phyloP scores from a whole-genome alignment of 305 asterid genomes.

The Solanum aculeatissimum region DNA sequence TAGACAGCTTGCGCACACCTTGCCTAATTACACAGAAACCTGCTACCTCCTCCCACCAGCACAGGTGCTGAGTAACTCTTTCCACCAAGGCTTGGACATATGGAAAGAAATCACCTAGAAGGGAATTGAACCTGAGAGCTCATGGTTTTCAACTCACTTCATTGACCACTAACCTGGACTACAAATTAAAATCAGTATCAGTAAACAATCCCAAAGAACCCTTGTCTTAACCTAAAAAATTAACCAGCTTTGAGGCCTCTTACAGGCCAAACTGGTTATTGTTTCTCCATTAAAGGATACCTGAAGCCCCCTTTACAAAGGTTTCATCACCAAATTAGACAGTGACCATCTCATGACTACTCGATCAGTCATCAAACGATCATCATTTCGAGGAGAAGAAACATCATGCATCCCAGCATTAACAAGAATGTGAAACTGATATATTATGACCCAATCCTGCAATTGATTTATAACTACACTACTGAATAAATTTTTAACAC shows the following conservation, averaged over 20 bases:
- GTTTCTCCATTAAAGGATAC: not conserved
- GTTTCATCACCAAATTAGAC: not conserved
- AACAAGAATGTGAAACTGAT: not conserved
- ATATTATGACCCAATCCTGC: not conserved
- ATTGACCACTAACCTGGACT: not conserved
- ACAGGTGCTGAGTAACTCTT: not conserved
- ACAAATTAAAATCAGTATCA: not conserved
- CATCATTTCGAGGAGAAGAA: not conserved
- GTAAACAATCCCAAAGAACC: not conserved
- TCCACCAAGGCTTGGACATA: not conserved
- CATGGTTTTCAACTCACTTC: not conserved
- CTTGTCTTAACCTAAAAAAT: not conserved
- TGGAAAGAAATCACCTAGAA: not conserved
- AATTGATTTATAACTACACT: not conserved
- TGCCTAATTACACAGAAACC: not conserved
- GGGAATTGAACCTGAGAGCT: not conserved
- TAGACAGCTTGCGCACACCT: not conserved
- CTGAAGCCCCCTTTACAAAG: not conserved
- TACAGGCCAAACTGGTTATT: not conserved
- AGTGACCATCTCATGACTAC: not conserved
- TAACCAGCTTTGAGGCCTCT: not conserved
- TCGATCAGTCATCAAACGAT: not conserved
- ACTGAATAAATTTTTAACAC: not conserved
- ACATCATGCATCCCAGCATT: not conserved
- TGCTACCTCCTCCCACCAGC: not conserved